A percentile compares a stretch with the other conserved stretches of the same genome.
phyloP scores from a whole-genome alignment of 2,329 filamentous ascomycete genomes.

The Botrytis byssoidea region DNA sequence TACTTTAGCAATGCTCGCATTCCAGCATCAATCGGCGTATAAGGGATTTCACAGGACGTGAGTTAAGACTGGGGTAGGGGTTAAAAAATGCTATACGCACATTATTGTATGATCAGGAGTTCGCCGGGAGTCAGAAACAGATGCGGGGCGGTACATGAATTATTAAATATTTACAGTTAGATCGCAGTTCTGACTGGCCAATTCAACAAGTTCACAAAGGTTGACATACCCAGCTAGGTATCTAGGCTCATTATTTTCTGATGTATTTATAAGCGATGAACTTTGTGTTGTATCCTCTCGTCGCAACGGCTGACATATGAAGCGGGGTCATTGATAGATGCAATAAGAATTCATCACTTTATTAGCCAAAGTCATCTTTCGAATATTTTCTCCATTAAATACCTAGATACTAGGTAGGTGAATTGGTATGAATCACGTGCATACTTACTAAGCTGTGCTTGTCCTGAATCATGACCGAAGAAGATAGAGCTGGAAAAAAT shows the following conservation, averaged over 20 bases:
- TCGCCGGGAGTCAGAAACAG: neutral
- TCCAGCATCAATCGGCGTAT: slow-evolving; percentile 19
- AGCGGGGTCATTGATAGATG: neutral
- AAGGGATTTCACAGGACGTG: slow-evolving; percentile 3
- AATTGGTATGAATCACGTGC: neutral
- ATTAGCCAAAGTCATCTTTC: neutral
- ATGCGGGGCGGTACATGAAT: neutral
- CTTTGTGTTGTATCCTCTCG: neutral
- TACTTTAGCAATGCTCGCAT: slow-evolving; percentile 17
- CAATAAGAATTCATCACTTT: too few relatives aligned
- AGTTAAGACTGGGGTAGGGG: neutral
- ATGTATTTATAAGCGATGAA: neutral
- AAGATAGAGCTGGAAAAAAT: neutral
- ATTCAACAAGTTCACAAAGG: neutral
- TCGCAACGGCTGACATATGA: neutral
- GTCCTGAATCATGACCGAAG: neutral
- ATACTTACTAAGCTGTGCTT: neutral
- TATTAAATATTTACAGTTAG: neutral
- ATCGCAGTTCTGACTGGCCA: neutral
- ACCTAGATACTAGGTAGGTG: too few relatives aligned
- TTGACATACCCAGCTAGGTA: neutral
- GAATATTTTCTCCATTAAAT: too few relatives aligned
- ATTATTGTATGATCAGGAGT: slow-evolving; percentile 14
- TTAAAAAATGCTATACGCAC: neutral
- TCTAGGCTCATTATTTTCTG: neutral